Percentiles rank a stretch among this genome's conserved stretches.
These are phyloP conservation scores for Podospora pseudoanserina DNA, from an alignment of 495 filamentous ascomycete species.

Conservation along the genomic window DNA sequence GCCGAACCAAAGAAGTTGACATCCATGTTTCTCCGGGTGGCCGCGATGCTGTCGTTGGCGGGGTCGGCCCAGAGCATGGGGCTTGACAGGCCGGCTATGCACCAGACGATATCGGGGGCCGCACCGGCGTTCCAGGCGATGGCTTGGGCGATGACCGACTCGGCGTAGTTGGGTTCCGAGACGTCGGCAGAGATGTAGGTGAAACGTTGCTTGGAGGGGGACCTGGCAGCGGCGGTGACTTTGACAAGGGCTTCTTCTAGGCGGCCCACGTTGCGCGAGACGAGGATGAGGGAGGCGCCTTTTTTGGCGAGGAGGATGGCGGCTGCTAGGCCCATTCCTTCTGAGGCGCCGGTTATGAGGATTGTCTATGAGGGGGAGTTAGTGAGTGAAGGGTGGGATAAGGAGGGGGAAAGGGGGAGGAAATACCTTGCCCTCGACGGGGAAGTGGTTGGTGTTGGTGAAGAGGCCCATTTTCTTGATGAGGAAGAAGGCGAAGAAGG, in stretches of 20 bases:
- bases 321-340: slow-evolving; percentile 80
- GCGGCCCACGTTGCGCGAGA: slow-evolving; percentile 71
- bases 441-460: slow-evolving; percentile 67
- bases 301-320: slow-evolving; percentile 70
- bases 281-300: slow-evolving; percentile 83
- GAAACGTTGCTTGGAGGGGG: slow-evolving; percentile 68
- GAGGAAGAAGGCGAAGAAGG: slow-evolving; percentile 44
- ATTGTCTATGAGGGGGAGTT: slow-evolving; percentile 56
- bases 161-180: slow-evolving; percentile 61
- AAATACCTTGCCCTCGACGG: slow-evolving; percentile 74
- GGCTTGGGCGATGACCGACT: slow-evolving; percentile 64
- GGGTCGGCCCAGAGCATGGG: slow-evolving; percentile 76
- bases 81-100: slow-evolving; percentile 72
- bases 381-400: not conserved
- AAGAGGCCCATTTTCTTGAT: slow-evolving; percentile 62
- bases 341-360: slow-evolving; percentile 85
- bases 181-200: slow-evolving; percentile 83
- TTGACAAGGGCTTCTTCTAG: slow-evolving; percentile 68
- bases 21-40: slow-evolving; percentile 76
- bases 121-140: slow-evolving; percentile 76
- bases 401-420: not conserved
- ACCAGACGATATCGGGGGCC: slow-evolving; percentile 86
- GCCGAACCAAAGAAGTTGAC: slow-evolving; percentile 88
- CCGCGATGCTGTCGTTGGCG: slow-evolving; percentile 57
- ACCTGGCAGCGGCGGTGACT: slow-evolving; percentile 58